These are phyloP conservation scores for Cystobasidium tubakii DNA, from an alignment of 768 basidiomycete species.

Conservation along the genomic window DNA sequence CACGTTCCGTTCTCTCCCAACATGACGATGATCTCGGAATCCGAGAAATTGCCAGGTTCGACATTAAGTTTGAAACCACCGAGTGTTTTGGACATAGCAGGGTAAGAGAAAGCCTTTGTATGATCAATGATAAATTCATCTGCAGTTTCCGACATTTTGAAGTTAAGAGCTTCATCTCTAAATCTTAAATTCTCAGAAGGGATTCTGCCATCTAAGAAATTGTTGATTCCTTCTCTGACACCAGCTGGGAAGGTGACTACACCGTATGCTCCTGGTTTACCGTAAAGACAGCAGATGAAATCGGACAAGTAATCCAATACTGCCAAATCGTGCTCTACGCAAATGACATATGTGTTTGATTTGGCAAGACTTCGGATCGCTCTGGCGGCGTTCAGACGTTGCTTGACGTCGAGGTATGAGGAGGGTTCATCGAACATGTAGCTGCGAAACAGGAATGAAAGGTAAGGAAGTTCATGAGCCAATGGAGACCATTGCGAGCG, in stretches of 20 bases:
- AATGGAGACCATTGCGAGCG: too few species aligned
- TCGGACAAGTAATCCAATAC: conserved; percentile 97
- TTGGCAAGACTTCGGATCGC: conserved; percentile 81
- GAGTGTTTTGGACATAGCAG: conserved; percentile 92
- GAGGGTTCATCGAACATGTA: conserved; percentile 99
- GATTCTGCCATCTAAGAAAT: conserved; percentile 97
- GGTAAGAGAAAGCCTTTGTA: conserved; percentile 83
- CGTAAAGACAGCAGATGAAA: conserved; percentile 95
- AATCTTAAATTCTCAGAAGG: conserved; percentile 98
- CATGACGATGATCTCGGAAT: conserved; percentile 99
- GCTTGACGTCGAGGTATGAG: conserved; percentile 92
- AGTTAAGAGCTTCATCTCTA: conserved; percentile 87
- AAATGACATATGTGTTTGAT: conserved; percentile 84
- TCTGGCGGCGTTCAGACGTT: conserved; percentile 87
- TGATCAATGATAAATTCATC: conserved; percentile 83
- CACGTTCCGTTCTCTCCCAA: conserved; percentile 93
- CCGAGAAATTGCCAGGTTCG: conserved; percentile 83
- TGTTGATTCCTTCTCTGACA: conserved; percentile 96
- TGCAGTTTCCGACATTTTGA: conserved; percentile 95
- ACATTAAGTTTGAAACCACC: conserved; percentile 93
- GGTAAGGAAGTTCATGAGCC: not conserved
- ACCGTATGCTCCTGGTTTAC: conserved; percentile 93
- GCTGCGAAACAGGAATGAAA: conserved; percentile 51
- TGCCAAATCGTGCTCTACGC: conserved; percentile 97
- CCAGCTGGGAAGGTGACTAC: conserved; percentile 99